Base-by-base conservation (phyloP, 768 basidiomycete species). In the Lentinula edodes region DNA sequence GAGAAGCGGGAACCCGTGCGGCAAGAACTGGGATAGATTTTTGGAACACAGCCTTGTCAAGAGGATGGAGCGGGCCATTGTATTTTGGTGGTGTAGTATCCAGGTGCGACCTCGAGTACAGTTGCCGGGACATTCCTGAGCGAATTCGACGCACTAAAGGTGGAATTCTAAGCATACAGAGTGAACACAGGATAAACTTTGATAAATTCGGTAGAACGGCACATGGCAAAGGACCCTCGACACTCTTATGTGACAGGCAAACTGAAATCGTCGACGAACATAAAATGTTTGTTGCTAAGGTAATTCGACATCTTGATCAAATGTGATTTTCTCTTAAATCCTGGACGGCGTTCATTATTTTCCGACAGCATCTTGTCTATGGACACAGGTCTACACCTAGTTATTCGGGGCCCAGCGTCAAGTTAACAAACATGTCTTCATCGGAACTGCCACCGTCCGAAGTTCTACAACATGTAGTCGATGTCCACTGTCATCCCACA, bases 401-500 rank as follows among this genome's bases (percentile, higher is more conserved):
- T 28, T 28, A 28, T 28, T 28, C 28, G 28, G 28, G 28, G 28
- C 28, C 3, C 28, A 28, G 28, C 28, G 28, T 28, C 28, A 39
- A 8, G 38, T 39, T 13, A 45, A 45, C 15, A 45, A 38, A 28
- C 20, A 62, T 56, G 42, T 6, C 60, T 39, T 50, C 13, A 13
- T 41, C 43, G 61, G 16, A 43, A 34, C 67, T 72, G n/a, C 75
- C 73, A 32, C 35, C 51, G 16, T 36, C 51, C 6, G 51, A 52
- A 34, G 80, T 93, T 50, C 76, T 91, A 18, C 75, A 72, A 20
- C 91, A 91, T 66, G 76, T 98, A 61, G 80, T 87, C 58, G 95
- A 97, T 69, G 91, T 88, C 0, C 95, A 98, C 66, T 95, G 92
- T 73, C 95, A 98, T 74, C 94, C 95, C 3, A 94, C 91, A 4